Evolutionary conservation across 345 rosid genomes (phyloP).

Genomic region (Populus tremula): DNA sequence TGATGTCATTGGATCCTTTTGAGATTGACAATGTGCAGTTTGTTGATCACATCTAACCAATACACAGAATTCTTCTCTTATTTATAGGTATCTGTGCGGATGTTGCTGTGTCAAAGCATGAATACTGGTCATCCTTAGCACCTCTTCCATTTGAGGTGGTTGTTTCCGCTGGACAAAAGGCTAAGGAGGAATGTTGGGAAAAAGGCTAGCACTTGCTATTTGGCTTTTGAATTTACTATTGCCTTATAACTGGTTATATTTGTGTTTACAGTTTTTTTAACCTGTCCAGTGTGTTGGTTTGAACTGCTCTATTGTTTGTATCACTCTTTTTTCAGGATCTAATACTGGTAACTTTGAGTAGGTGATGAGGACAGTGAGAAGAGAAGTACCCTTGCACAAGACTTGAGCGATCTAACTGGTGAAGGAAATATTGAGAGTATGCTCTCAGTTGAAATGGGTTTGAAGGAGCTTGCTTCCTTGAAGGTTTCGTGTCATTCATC

Average conservation of each 20-base stretch:
- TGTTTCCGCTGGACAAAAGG: constrained; percentile 70
- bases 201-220: constrained; percentile 51
- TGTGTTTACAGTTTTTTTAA: neutral
- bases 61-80: constrained; percentile 13
- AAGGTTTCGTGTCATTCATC: constrained; percentile 50
- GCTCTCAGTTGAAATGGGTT: constrained; percentile 97
- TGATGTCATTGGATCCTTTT: constrained; percentile 1
- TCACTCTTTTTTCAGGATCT: neutral
- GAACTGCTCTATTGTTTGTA: neutral
- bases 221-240: neutral
- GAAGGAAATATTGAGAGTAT: constrained; percentile 98
- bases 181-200: constrained; percentile 72
- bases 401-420: constrained; percentile 71
- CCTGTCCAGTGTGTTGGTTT: constrained; percentile 6
- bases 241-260: neutral
- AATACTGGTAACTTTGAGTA: constrained; percentile 9
- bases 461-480: constrained; percentile 82
- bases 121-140: constrained; percentile 90
- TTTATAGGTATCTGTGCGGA: constrained; percentile 80
- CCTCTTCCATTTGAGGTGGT: constrained; percentile 98
- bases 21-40: constrained; percentile 1
- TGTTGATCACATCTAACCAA: constrained; percentile 5
- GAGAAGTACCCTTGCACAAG: constrained; percentile 46
- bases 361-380: constrained; percentile 23
- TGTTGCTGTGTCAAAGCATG: constrained; percentile 76